Base-by-base conservation (phyloP, 768 basidiomycete species). In the Mycena filopes region DNA sequence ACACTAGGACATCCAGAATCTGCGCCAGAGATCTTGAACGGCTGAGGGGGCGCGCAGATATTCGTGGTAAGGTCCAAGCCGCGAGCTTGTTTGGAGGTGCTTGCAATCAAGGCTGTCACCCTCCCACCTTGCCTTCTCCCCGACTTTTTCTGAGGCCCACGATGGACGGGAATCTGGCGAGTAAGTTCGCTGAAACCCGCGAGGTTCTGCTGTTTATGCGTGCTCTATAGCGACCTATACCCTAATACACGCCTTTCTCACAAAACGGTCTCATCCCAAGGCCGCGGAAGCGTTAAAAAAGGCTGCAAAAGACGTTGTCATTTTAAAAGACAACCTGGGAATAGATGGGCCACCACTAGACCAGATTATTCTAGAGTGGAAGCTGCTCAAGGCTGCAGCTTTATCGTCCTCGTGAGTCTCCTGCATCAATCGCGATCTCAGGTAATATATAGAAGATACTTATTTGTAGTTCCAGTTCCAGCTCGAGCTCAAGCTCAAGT, bases 271-370 rank as follows among this genome's bases (percentile, higher is more conserved):
- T 0, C 90, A 94, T 75, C 73, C 74, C 31, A 93, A 93, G 71
- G 91, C 87, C 10, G 94, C 94, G 11, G 80, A 84, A 61, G 89
- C 90, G 1, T 79, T 95, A 53, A 92, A 87, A 79, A 92, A 89
- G 68, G 91, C 91, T 26, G 92, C 86, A 23, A 89, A 87, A 75
- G 81, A 83, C 50, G 72, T 86, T 18, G 85, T 91, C 42, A 77
- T 87, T 15, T 78, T 93, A 26, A 86, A 88, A 66, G 89, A 90
- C 60, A 82, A 81, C 40, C 70, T 84, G 43, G 71, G 78, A 38
- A 60, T 76, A 41, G 79, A 84, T 12, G 86, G 84, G 4, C 84
- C 87, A n/a, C 73, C 82, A 18, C 75, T 95, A 68, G 89, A 90
- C 51, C 83, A 85, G 38, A 89, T 94, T 55, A 75, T 95, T 9